Conservation (phyloP, 768 basidiomycete genomes). For the Tylopilus sp. region DNA sequence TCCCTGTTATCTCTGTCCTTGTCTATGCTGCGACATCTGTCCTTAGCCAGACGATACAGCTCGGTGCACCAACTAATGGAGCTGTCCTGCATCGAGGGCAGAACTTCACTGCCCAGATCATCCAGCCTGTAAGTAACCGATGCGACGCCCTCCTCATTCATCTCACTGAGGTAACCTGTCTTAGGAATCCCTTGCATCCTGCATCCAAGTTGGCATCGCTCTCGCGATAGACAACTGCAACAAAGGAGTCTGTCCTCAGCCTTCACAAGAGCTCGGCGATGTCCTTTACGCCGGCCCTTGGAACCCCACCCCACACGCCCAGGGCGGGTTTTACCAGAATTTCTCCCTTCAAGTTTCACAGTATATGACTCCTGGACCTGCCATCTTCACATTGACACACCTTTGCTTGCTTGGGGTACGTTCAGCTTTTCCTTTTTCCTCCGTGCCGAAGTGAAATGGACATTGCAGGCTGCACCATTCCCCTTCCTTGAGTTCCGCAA, state of each 20-base stretch:
- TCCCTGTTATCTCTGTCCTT: background rate
- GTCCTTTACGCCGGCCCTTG: constrained; percentile 31
- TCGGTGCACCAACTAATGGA: constrained; percentile 23
- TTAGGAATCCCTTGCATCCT: constrained; percentile 17
- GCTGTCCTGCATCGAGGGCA: constrained; percentile 14
- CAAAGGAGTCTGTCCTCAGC: constrained; percentile 23
- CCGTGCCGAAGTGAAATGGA: background rate
- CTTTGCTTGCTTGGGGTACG: constrained; percentile 30
- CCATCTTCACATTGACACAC: constrained; percentile 30
- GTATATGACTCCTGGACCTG: constrained; percentile 14
- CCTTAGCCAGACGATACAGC: constrained; percentile 28
- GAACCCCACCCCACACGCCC: constrained; percentile 17
- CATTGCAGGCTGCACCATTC: constrained; percentile 19
- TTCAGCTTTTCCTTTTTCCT: background rate
- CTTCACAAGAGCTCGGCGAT: constrained; percentile 16
- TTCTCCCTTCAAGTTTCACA: constrained; percentile 20
- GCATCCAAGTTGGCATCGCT: constrained; percentile 31
- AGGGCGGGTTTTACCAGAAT: constrained; percentile 27
- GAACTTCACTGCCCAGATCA: constrained; percentile 18
- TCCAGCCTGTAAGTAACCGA: constrained; percentile 18
- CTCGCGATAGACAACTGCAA: constrained; percentile 21
- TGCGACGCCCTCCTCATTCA: background rate
- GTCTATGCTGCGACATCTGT: constrained; percentile 3
- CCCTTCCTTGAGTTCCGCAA: constrained; percentile 31
- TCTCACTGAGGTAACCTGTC: background rate